A percentile compares a stretch with the other conserved stretches of the same genome.
Conservation (phyloP, 2,329 filamentous ascomycete genomes). For the Hirsutella thompsonii region DNA sequence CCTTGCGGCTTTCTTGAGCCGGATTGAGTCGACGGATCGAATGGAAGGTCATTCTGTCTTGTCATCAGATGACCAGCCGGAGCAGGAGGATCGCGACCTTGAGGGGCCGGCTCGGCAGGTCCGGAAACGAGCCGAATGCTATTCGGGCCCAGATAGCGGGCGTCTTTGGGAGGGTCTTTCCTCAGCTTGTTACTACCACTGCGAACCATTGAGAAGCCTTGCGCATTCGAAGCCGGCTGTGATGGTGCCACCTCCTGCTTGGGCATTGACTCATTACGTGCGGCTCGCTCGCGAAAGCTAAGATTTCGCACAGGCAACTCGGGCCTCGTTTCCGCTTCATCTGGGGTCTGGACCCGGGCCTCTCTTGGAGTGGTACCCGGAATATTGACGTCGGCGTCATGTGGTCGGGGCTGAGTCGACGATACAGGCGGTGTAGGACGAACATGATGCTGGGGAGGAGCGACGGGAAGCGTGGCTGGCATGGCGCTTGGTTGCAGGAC, state of each 20-base stretch:
- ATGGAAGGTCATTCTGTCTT: conserved; percentile 20
- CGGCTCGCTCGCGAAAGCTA: conserved; percentile 48
- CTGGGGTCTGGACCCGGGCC: conserved; percentile 7
- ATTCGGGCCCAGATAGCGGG: conserved; percentile 22
- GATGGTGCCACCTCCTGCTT: conserved; percentile 14
- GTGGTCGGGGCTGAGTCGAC: neutral
- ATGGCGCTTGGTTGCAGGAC: neutral
- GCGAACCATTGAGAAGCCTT: conserved; percentile 25
- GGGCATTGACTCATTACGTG: conserved; percentile 26
- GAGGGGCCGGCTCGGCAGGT: neutral
- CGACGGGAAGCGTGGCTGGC: neutral
- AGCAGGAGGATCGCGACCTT: conserved; percentile 3
- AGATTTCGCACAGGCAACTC: conserved; percentile 38
- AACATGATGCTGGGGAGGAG: neutral
- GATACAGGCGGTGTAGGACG: too few species aligned
- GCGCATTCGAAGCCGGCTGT: conserved; percentile 15
- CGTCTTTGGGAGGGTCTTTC: conserved; percentile 43
- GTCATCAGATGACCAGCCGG: conserved; percentile 7
- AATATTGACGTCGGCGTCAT: conserved; percentile 4
- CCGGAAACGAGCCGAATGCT: neutral
- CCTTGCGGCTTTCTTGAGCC: neutral
- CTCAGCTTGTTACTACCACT: conserved; percentile 45
- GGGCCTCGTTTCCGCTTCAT: conserved; percentile 11
- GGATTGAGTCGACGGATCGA: conserved; percentile 9
- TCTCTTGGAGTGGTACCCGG: conserved; percentile 10